These are phyloP conservation scores for Dactylellina cionopaga DNA, from an alignment of 2,329 filamentous ascomycete species.

Conservation along the genomic window DNA sequence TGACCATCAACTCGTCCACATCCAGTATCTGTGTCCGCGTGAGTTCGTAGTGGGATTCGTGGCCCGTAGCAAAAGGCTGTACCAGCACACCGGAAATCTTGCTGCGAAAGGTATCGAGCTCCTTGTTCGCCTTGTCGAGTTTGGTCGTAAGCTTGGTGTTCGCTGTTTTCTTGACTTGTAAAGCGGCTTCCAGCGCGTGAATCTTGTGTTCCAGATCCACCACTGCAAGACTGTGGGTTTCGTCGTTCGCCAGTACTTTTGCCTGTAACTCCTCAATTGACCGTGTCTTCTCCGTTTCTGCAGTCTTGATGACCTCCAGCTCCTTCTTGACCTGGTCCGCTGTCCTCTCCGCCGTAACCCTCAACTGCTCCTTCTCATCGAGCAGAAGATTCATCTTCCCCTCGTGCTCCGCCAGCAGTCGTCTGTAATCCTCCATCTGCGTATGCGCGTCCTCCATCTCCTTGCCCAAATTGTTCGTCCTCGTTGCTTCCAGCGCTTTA, in stretches of 20 bases:
- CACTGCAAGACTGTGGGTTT: slow-evolving; percentile 67
- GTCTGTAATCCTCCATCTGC: slow-evolving; percentile 69
- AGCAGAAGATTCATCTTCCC: slow-evolving; percentile 63
- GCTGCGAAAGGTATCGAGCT: slow-evolving; percentile 38
- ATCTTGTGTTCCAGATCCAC: slow-evolving; percentile 81
- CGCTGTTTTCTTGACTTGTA: slow-evolving; percentile 60
- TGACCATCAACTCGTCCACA: slow-evolving; percentile 58
- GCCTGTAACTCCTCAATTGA: slow-evolving; percentile 65
- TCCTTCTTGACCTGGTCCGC: slow-evolving; percentile 70
- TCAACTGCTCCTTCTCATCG: slow-evolving; percentile 63
- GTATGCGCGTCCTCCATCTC: slow-evolving; percentile 74
- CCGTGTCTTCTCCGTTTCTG: slow-evolving; percentile 65
- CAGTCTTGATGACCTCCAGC: slow-evolving; percentile 64
- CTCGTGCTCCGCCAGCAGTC: slow-evolving; percentile 68
- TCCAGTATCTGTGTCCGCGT: slow-evolving; percentile 47
- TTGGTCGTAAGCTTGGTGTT: slow-evolving; percentile 37
- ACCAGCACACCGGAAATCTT: slow-evolving; percentile 31
- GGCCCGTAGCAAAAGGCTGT: slow-evolving; percentile 17
- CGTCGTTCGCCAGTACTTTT: slow-evolving; percentile 10
- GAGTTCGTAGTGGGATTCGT: slow-evolving; percentile 46
- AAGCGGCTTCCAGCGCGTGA: slow-evolving; percentile 73
- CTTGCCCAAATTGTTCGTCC: slow-evolving; percentile 73
- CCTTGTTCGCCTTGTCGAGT: slow-evolving; percentile 43
- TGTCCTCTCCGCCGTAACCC: slow-evolving; percentile 65
- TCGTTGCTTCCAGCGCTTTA: slow-evolving; percentile 75